A percentile compares a stretch with the other conserved stretches of the same genome.
These are phyloP conservation scores for Aegilops sharonensis DNA, from an alignment of 176 grass and related monocot species.

Conservation along the genomic window DNA sequence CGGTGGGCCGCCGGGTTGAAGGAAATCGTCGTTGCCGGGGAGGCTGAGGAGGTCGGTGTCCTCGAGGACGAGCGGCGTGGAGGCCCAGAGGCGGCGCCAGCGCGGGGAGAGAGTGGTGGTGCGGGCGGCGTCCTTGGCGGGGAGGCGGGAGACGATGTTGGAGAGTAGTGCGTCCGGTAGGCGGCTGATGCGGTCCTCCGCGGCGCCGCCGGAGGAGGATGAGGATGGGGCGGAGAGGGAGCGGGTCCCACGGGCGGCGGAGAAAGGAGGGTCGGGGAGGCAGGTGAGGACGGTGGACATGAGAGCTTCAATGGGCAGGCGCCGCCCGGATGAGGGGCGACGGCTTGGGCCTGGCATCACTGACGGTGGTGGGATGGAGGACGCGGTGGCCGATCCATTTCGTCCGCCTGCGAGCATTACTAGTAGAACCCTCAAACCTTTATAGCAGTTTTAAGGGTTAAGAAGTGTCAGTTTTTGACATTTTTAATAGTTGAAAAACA, in stretches of 20 bases:
- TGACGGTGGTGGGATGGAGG: background rate
- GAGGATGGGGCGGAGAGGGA: background rate
- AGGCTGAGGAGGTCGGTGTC: slow-evolving; percentile 5
- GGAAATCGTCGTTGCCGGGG: background rate
- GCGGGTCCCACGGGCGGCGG: background rate
- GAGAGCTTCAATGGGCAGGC: background rate
- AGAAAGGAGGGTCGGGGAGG: slow-evolving; percentile 8
- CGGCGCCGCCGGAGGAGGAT: background rate
- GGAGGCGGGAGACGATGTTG: slow-evolving; percentile 12
- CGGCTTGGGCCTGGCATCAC: background rate
- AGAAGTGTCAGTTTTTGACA: too few species aligned
- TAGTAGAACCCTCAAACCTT: too few species aligned
- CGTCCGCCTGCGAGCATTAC: too few species aligned
- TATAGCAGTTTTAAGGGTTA: too few species aligned
- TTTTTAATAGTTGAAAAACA: too few species aligned
- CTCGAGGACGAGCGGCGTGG: slow-evolving; percentile 22
- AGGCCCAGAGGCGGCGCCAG: slow-evolving; percentile 25
- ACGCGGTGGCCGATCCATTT: background rate
- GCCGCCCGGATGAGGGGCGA: background rate
- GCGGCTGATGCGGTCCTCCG: background rate
- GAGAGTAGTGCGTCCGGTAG: background rate
- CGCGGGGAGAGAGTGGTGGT: slow-evolving; percentile 21
- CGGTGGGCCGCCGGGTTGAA: background rate
- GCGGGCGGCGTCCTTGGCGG: background rate
- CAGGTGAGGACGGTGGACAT: background rate